Conservation (phyloP, 1,284 basidiomycete species). For the Malassezia equina region DNA sequence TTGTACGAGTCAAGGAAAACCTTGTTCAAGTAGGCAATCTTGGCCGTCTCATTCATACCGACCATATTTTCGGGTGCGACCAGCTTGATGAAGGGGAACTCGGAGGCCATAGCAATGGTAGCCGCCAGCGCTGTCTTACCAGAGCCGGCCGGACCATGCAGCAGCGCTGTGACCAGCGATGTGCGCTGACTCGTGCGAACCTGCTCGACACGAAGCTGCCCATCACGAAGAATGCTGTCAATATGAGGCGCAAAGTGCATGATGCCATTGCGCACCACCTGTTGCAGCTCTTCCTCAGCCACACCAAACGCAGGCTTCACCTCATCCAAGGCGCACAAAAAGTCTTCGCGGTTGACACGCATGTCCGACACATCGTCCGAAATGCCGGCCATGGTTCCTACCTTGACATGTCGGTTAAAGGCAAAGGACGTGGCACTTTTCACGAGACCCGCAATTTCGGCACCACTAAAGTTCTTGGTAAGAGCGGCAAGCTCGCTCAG, state of each 20-base stretch:
- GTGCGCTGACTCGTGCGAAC: constrained; percentile 81
- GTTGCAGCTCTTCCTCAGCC: constrained; percentile 85
- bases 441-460: constrained; percentile 88
- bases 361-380: constrained; percentile 89
- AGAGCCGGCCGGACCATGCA: constrained; percentile 76
- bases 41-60: constrained; percentile 79
- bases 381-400: constrained; percentile 91
- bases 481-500: constrained; percentile 67
- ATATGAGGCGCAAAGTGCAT: constrained; percentile 72
- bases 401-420: constrained; percentile 92
- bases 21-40: constrained; percentile 84
- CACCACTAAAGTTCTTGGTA: constrained; percentile 97
- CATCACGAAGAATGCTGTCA: constrained; percentile 69
- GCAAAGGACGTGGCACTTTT: constrained; percentile 98
- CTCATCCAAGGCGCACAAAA: constrained; percentile 82
- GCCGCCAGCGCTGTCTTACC: constrained; percentile 95
- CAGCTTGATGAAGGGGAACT: constrained; percentile 96
- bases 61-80: constrained; percentile 96
- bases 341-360: constrained; percentile 77
- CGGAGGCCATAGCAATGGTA: constrained; percentile 81
- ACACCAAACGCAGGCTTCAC: constrained; percentile 96
- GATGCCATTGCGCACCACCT: constrained; percentile 93
- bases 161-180: constrained; percentile 77
- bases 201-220: constrained; percentile 88
- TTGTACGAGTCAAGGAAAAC: constrained; percentile 94